Evolutionary conservation across 2,329 filamentous ascomycete species (phyloP).

Genomic region (Aspergillus bombycis): DNA sequence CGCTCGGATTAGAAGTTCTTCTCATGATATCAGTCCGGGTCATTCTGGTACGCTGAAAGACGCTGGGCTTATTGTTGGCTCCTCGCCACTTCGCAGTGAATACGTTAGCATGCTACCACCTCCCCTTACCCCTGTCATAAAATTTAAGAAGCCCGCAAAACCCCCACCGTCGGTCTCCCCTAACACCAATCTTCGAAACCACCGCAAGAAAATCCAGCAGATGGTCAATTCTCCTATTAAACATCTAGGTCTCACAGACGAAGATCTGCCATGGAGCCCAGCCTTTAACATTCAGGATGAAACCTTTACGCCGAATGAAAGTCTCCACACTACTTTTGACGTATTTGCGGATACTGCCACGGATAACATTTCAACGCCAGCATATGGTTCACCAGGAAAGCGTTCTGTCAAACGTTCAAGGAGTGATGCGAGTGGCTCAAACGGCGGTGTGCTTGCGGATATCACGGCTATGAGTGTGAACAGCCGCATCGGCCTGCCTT

Average conservation of each 20-base stretch:
- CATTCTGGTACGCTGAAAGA: conserved; percentile 46
- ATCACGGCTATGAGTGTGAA: conserved; percentile 44
- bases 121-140: conserved; percentile 81
- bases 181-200: conserved; percentile 86
- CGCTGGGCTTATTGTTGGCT: conserved; percentile 53
- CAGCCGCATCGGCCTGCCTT: conserved; percentile 35
- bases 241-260: conserved; percentile 44
- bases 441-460: conserved; percentile 54
- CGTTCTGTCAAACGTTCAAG: conserved; percentile 55
- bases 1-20: conserved; percentile 86
- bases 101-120: conserved; percentile 66
- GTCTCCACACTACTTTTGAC: conserved; percentile 57
- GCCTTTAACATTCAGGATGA: conserved; percentile 57
- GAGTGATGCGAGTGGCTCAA: conserved; percentile 53
- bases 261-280: conserved; percentile 50
- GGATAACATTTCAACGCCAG: conserved; percentile 43
- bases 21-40: conserved; percentile 81
- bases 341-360: conserved; percentile 54
- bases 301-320: conserved; percentile 39
- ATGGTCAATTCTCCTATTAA: conserved; percentile 77
- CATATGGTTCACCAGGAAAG: conserved; percentile 59
- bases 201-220: conserved; percentile 78
- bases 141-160: conserved; percentile 70
- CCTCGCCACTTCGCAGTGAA: conserved; percentile 67
- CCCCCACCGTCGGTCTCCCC: conserved; percentile 81